Percentiles rank a stretch among this genome's conserved stretches.
phyloP scores from a whole-genome alignment of 805 yeast genomes.

The Huiozyma sinensis region DNA sequence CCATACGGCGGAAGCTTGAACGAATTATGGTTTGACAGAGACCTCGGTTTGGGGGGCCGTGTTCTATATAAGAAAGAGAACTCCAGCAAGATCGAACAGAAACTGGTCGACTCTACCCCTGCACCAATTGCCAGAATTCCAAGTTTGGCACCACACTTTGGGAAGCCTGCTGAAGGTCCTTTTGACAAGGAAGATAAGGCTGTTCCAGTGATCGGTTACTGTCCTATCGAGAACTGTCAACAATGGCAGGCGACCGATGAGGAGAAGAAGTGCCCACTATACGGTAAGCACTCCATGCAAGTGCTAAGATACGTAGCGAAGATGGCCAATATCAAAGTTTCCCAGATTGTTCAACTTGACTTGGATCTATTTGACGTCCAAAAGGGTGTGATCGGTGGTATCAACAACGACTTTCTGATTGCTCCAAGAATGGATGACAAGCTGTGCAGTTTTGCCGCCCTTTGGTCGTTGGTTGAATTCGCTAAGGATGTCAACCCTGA shows the following conservation, averaged over 20 bases:
- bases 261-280: slow-evolving; percentile 53
- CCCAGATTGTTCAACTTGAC: slow-evolving; percentile 58
- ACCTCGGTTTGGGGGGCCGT: slow-evolving; percentile 75
- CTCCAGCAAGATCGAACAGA: slow-evolving; percentile 24
- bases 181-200: slow-evolving; percentile 69
- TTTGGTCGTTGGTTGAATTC: slow-evolving; percentile 44
- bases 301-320: slow-evolving; percentile 60
- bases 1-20: slow-evolving; percentile 69
- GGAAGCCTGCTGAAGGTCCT: slow-evolving; percentile 55
- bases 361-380: slow-evolving; percentile 75
- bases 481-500: slow-evolving; percentile 33
- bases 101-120: slow-evolving; percentile 48
- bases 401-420: slow-evolving; percentile 63
- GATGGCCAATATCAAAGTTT: slow-evolving; percentile 46
- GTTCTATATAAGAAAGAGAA: slow-evolving; percentile 40
- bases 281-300: slow-evolving; percentile 56
- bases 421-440: slow-evolving; percentile 83
- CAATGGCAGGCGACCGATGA: slow-evolving; percentile 42
- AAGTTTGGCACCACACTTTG: slow-evolving; percentile 81
- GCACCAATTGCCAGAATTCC: slow-evolving; percentile 74
- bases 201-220: slow-evolving; percentile 66
- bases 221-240: slow-evolving; percentile 17
- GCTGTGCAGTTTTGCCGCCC: slow-evolving; percentile 67
- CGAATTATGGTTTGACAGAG: slow-evolving; percentile 73
- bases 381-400: slow-evolving; percentile 68